A percentile compares a stretch with the other conserved stretches of the same genome.
Conservation (phyloP, 2,329 filamentous ascomycete species). For the Sporothrix brasiliensis region DNA sequence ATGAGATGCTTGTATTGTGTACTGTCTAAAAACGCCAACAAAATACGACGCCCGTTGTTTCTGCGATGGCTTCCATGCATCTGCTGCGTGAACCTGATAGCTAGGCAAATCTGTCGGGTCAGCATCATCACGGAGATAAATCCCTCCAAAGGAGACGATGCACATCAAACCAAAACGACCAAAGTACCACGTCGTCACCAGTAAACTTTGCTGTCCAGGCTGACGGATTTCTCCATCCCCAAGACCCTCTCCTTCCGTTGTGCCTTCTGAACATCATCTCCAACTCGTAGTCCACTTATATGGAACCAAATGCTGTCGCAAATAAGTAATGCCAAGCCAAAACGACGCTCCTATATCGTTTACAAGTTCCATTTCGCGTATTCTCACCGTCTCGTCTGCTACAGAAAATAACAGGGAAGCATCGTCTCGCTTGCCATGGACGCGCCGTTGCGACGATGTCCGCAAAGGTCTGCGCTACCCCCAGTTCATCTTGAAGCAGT, state of each 20-base stretch:
- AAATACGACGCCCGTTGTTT: too few species aligned
- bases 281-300: background rate
- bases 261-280: background rate
- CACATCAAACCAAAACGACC: background rate
- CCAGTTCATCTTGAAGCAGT: conserved; percentile 46
- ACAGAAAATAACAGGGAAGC: conserved; percentile 2
- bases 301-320: conserved; percentile 8
- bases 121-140: background rate
- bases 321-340: conserved; percentile 21
- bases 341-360: conserved; percentile 4
- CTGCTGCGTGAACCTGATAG: too few species aligned
- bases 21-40: too few species aligned
- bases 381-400: conserved; percentile 29
- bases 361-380: background rate
- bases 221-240: background rate
- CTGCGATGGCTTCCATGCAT: too few species aligned
- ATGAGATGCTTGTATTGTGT: too few species aligned
- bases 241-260: background rate
- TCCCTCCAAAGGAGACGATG: background rate
- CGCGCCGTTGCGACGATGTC: conserved; percentile 6
- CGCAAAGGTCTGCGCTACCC: conserved; percentile 6
- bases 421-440: background rate
- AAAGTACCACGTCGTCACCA: too few species aligned
- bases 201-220: too few species aligned
- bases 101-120: too few species aligned